These are phyloP conservation scores for Nymphaea colorata DNA, from an alignment of 164 flowering plant species.

Conservation along the genomic window DNA sequence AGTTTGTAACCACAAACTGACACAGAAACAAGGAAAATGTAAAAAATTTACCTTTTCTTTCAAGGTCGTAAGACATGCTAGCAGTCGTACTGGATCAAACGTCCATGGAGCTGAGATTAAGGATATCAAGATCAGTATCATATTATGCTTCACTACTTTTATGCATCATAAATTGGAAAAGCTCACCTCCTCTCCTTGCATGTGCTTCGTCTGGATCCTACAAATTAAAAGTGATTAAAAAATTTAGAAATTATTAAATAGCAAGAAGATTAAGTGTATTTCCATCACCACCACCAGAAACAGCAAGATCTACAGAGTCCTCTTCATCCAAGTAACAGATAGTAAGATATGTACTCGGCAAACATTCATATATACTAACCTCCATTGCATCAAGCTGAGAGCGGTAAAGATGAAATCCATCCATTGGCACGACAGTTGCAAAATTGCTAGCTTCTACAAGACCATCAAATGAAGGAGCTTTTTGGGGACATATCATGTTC, in stretches of 20 bases:
- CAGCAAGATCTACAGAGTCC: background rate
- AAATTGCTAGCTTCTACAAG: slow-evolving; percentile 50
- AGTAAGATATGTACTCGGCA: background rate
- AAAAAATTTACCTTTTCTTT: slow-evolving; percentile 37
- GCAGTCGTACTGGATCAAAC: slow-evolving; percentile 53
- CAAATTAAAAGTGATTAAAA: background rate
- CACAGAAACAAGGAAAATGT: no score
- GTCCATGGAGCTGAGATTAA: slow-evolving; percentile 91
- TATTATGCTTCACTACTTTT: background rate
- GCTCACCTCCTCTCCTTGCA: slow-evolving; percentile 98
- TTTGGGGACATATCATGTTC: slow-evolving; percentile 61
- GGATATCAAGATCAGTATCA: slow-evolving; percentile 12
- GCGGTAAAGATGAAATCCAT: slow-evolving; percentile 96
- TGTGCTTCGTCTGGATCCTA: slow-evolving; percentile 94
- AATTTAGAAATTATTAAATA: no score
- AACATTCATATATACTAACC: slow-evolving; percentile 25
- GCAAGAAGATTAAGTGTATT: no score
- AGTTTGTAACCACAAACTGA: no score
- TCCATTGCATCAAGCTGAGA: slow-evolving; percentile 83
- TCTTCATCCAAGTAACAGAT: background rate
- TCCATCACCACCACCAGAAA: no score
- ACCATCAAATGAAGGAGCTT: slow-evolving; percentile 40
- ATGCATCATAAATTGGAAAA: slow-evolving; percentile 7
- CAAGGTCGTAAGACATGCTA: slow-evolving; percentile 46
- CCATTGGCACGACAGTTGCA: slow-evolving; percentile 85